Percentiles rank a stretch among this genome's conserved stretches.
phyloP scores from a whole-genome alignment of 371 early-diverging fungal genomes.

The Saksenaea oblongispora region DNA sequence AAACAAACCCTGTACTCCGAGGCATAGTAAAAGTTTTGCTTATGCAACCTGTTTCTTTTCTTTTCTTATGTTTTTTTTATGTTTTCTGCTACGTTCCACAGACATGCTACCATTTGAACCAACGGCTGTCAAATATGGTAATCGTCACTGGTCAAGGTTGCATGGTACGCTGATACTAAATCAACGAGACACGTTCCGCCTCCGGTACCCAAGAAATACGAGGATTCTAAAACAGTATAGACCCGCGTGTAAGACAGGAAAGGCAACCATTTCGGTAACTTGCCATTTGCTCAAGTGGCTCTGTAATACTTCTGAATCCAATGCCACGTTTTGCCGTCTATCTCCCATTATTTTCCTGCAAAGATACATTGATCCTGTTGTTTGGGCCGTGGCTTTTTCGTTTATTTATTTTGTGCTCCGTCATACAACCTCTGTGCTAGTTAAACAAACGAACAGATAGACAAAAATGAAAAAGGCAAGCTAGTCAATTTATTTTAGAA shows the following conservation, averaged over 20 bases:
- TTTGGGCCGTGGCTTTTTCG: too few relatives aligned
- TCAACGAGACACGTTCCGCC: neutral
- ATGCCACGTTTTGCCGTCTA: neutral
- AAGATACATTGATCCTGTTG: too few relatives aligned
- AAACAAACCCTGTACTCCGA: too few relatives aligned
- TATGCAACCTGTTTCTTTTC: too few relatives aligned
- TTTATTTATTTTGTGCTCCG: too few relatives aligned
- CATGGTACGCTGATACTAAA: neutral
- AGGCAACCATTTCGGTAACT: constrained; percentile 1
- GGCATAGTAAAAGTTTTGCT: too few relatives aligned
- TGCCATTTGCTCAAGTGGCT: neutral
- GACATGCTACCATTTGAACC: neutral
- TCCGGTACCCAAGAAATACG: neutral
- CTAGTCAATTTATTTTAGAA: too few relatives aligned
- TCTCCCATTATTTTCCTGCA: neutral
- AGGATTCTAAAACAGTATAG: neutral
- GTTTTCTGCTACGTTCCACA: neutral
- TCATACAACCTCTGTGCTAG: too few relatives aligned
- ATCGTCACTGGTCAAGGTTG: neutral
- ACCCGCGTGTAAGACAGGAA: constrained; percentile 1
- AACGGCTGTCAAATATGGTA: neutral
- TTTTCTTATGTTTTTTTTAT: too few relatives aligned
- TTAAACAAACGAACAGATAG: too few relatives aligned
- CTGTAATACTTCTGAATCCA: neutral
- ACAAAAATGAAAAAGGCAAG: too few relatives aligned